Percentiles rank a stretch among this genome's conserved stretches.
These are phyloP conservation scores for Cytospora piceae DNA, from an alignment of 2,329 filamentous ascomycete species.

Conservation along the genomic window DNA sequence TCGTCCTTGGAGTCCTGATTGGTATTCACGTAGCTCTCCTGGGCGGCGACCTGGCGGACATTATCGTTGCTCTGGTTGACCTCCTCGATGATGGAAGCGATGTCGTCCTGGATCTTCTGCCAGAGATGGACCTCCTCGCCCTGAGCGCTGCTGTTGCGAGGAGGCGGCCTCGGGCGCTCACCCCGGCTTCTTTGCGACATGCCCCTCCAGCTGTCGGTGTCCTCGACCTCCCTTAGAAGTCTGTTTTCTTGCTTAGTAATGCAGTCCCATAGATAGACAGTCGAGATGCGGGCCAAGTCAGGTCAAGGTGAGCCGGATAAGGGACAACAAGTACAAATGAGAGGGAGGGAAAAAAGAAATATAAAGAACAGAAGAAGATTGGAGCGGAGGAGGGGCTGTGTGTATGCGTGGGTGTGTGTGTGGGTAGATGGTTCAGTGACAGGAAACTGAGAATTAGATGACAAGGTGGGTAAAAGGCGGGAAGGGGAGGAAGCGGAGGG, in stretches of 20 bases:
- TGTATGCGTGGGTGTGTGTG: neutral
- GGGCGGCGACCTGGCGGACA: constrained; percentile 43
- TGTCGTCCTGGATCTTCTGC: constrained; percentile 45
- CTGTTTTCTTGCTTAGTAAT: neutral
- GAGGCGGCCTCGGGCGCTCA: constrained; percentile 14
- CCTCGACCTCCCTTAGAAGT: constrained; percentile 23
- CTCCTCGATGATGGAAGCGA: constrained; percentile 41
- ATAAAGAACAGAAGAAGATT: neutral
- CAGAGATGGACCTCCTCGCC: constrained; percentile 49
- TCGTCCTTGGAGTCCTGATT: constrained; percentile 41
- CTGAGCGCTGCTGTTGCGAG: constrained; percentile 45
- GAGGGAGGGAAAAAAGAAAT: neutral
- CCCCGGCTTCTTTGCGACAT: constrained; percentile 21
- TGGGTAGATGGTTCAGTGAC: neutral
- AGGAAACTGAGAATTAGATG: neutral
- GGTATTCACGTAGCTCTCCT: constrained; percentile 45
- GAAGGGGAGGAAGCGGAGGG: no score
- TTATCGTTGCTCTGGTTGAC: constrained; percentile 47
- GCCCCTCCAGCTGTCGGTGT: constrained; percentile 28
- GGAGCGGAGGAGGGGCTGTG: neutral
- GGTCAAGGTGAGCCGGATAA: neutral
- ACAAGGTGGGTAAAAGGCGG: neutral
- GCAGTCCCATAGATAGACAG: neutral
- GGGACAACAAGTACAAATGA: neutral
- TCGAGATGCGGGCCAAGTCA: neutral